Evolutionary conservation across 345 rosid species (phyloP), one percentile per base, ranked within the genome.

Genomic region (Lepidium didymum): DNA sequence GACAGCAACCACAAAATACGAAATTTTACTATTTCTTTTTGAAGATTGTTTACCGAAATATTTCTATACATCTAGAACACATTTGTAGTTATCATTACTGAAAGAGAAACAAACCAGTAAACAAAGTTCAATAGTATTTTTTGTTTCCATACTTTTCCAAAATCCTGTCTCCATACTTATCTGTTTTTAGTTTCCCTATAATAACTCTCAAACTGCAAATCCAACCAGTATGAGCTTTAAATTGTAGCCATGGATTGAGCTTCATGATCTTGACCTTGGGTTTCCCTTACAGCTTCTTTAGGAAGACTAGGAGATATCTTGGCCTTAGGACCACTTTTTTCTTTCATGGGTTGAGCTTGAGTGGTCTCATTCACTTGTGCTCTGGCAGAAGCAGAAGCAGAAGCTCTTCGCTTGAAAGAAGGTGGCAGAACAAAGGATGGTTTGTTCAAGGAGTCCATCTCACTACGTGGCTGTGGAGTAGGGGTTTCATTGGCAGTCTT

Each of bases 391-490:
- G n/a, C 45, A n/a, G 69, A 29, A 54, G 52, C 53, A 54, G 38
- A n/a, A 67, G 68, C 45, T 74, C 52, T 74, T 36, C 78, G 64
- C 51, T 74, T 74, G 64, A 74, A 67, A 41, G 64, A 45, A 67
- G 78, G 78, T 0, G 78, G 78, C 14, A 74, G 37, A 33, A 74
- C 68, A 38, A 74, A 67, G n/a, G 68, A 45, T 45, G 78, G 74
- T 13, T 10, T 2, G 29, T 61, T 74, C 70, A 33, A 36, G 2
- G 65, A 14, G 1, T 38, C 35, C 8, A 35, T 35, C 69, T 60
- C 68, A 13, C 11, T 1, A 9, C 18, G 67, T 8, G 42, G 15
- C 9, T 6, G 49, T 23, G 72, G 57, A 16, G 56, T 13, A 43
- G 73, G 52, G n/a, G 61, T 53, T 27, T 67, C 36, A 43, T 43